These are phyloP conservation scores for Xylaria palmicola DNA, from an alignment of 495 filamentous ascomycete species.

Conservation along the genomic window DNA sequence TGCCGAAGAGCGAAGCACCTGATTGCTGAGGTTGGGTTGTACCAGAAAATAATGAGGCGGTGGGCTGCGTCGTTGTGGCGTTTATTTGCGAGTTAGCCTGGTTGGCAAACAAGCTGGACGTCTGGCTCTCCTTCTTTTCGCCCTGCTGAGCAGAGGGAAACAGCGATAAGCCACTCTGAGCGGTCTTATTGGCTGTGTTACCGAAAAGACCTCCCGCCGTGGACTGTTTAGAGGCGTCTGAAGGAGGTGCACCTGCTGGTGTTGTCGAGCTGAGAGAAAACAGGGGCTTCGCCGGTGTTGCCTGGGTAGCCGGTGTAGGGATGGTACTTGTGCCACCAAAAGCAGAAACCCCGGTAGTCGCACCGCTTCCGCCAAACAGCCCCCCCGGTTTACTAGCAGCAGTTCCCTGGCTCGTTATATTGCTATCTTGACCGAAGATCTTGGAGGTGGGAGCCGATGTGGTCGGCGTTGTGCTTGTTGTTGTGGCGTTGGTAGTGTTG, in stretches of 20 bases:
- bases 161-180: slow-evolving; percentile 14
- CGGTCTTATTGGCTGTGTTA: slow-evolving; percentile 20
- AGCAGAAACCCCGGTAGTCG: slow-evolving; percentile 28
- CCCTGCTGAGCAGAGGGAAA: slow-evolving; percentile 22
- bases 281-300: slow-evolving; percentile 38
- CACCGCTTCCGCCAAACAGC: slow-evolving; percentile 40
- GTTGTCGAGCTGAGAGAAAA: slow-evolving; percentile 60
- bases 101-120: slow-evolving; percentile 16
- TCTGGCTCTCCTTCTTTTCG: slow-evolving; percentile 20
- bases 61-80: slow-evolving; percentile 17
- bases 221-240: slow-evolving; percentile 23
- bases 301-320: slow-evolving; percentile 25
- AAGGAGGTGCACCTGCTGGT: slow-evolving; percentile 62
- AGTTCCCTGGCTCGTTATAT: slow-evolving; percentile 11
- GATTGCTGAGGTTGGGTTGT: slow-evolving; percentile 15
- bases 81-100: slow-evolving; percentile 14
- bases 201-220: slow-evolving; percentile 17
- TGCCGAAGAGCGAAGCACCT: slow-evolving; percentile 17
- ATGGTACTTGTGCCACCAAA: slow-evolving; percentile 44
- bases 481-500: slow-evolving; percentile 31
- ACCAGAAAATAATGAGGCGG: slow-evolving; percentile 18
- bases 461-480: slow-evolving; percentile 41
- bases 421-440: slow-evolving; percentile 22
- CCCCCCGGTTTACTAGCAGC: slow-evolving; percentile 37
- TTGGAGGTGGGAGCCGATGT: slow-evolving; percentile 22